A percentile compares a stretch with the other conserved stretches of the same genome.
Evolutionary conservation across 495 filamentous ascomycete genomes (phyloP).

Genomic region (Daldinia vernicosa): DNA sequence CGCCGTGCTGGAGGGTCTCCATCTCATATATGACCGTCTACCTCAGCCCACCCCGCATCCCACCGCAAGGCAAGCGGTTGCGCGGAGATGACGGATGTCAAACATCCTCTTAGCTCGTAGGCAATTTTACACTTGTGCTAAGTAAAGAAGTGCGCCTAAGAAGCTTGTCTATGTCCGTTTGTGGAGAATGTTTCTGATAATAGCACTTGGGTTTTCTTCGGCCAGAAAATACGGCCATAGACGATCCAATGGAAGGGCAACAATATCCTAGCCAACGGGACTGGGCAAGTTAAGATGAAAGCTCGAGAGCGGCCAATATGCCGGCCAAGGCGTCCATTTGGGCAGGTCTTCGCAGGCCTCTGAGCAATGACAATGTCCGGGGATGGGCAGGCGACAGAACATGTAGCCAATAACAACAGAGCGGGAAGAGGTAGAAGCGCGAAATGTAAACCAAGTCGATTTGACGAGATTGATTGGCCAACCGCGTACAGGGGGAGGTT

Average conservation of each 20-base stretch:
- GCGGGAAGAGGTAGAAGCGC: constrained; percentile 10
- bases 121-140: constrained; percentile 4
- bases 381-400: constrained; percentile 3
- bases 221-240: background rate
- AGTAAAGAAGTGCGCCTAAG: constrained; percentile 10
- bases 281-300: constrained; percentile 3
- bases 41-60: constrained; percentile 9
- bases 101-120: background rate
- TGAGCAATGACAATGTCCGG: background rate
- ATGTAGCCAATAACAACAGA: background rate
- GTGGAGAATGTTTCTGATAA: constrained; percentile 16
- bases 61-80: constrained; percentile 5
- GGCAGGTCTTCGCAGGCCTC: constrained; percentile 1
- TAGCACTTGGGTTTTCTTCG: constrained; percentile 3
- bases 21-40: constrained; percentile 8
- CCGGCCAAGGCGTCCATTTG: background rate
- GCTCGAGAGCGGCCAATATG: background rate
- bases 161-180: constrained; percentile 1
- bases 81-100: constrained; percentile 1
- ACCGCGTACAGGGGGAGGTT: background rate
- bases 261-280: background rate
- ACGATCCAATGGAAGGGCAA: constrained; percentile 3
- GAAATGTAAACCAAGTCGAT: background rate
- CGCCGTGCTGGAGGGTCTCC: background rate
- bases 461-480: background rate